Base-by-base conservation (phyloP, 805 yeast genomes). In the Nakazawaea ernobii region DNA sequence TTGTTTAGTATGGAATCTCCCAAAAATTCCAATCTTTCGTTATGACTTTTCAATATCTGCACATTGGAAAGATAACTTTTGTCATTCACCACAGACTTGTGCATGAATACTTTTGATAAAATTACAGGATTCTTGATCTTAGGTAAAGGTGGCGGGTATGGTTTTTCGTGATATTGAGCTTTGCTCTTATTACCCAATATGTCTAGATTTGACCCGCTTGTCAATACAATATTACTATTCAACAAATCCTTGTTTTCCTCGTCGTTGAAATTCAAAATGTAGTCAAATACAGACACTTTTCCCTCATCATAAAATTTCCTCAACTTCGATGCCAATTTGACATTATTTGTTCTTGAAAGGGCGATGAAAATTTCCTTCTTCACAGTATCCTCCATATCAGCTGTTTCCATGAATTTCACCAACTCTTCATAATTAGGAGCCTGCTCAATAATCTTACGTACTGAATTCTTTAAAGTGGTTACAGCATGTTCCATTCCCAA, bases 1-100 rank as follows among this genome's bases (percentile, higher is more conserved):
- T 75, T 76, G 59, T 87, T 86, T 50, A 92, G 67, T 17, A 89
- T 77, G 1, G 97, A 82, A 66, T 92, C 98, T 13, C 98, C 98
- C 39, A 88, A 68, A 59, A 89, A 92, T 67, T 92, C 98, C 20
- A 90, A 69, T 43, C 97, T 73, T 69, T 91, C 97, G 61, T 92
- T 87, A 56, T 88, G 91, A 2, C 82, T 68, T 44, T 73, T 68
- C 26, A 84, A 68, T 45, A 76, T 68, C 53, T 84, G 92, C 4
- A 67, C 62, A 43, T 74, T 77, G n/a, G 78, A 68, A 42, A 83
- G 62, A 53, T 77, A 79, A 5, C 77, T 61, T 51, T 77, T 76
- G 53, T 77, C 78, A 51, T 82, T 79, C 13, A 83, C 74, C 3
- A 78, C 69, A 0, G 97, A 90, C 54, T 82, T 82, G 62, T 92